Percentiles rank a stretch among this genome's conserved stretches.
Evolutionary conservation across 2,329 filamentous ascomycete species (phyloP).

Genomic region (Scedosporium boydii): DNA sequence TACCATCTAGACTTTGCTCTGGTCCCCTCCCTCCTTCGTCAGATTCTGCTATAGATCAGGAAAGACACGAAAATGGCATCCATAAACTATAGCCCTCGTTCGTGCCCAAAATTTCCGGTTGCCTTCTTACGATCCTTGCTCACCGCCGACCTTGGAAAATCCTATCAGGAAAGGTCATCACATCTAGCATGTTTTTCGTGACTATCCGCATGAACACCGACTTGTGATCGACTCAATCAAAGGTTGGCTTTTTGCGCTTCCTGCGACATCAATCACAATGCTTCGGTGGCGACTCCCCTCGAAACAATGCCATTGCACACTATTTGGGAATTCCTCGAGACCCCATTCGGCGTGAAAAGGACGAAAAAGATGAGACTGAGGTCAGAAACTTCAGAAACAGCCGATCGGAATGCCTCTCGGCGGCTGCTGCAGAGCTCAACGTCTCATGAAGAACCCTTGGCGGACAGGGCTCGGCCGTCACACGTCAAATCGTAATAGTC

Average conservation of each 20-base stretch:
- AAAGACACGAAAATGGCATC: too few species aligned
- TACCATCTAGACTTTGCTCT: too few species aligned
- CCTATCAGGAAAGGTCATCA: constrained; percentile 5
- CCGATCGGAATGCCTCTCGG: neutral
- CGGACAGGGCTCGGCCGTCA: too few species aligned
- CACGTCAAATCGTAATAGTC: too few species aligned
- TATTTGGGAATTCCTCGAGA: too few species aligned
- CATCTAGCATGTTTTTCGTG: neutral
- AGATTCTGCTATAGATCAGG: too few species aligned
- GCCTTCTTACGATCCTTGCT: neutral
- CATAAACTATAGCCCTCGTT: too few species aligned
- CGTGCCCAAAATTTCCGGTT: neutral
- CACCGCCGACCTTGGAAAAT: neutral
- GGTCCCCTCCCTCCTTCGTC: too few species aligned
- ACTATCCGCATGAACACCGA: neutral
- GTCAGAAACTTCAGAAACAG: neutral
- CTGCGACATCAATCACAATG: neutral
- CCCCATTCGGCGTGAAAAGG: neutral
- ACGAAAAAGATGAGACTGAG: neutral
- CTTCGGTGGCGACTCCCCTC: too few species aligned
- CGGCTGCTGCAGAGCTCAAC: neutral
- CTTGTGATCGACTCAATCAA: neutral
- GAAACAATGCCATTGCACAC: too few species aligned
- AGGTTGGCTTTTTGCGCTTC: neutral
- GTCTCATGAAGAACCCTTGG: neutral